Percentiles rank a stretch among this genome's conserved stretches.
Evolutionary conservation across 352 stramenopile genomes (phyloP).

Genomic region (Salisapilia sapeloensis): DNA sequence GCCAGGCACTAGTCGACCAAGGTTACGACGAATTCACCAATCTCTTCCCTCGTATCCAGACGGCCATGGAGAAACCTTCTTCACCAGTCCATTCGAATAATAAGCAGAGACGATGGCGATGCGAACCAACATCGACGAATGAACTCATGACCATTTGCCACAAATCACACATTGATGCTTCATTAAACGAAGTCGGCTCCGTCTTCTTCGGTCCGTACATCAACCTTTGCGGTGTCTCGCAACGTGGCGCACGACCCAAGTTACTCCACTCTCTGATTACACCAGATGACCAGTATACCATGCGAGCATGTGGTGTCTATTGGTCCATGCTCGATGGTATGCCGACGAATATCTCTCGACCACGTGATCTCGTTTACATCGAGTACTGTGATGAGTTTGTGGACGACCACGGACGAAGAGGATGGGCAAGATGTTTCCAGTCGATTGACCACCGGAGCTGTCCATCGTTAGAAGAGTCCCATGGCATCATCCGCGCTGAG

Average conservation of each 20-base stretch:
- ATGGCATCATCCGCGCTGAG: slow-evolving; percentile 33
- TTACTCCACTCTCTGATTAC: slow-evolving; percentile 31
- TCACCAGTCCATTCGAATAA: too few species aligned
- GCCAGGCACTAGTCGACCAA: too few species aligned
- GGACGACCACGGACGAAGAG: slow-evolving; percentile 24
- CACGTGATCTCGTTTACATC: slow-evolving; percentile 41
- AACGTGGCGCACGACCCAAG: slow-evolving; percentile 39
- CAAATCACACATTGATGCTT: slow-evolving; percentile 23
- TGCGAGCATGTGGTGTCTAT: slow-evolving; percentile 28
- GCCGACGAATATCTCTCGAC: slow-evolving; percentile 32
- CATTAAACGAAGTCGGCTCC: slow-evolving; percentile 28
- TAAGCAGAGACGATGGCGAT: too few species aligned
- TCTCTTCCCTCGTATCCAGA: too few species aligned
- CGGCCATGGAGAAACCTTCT: too few species aligned
- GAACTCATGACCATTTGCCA: too few species aligned
- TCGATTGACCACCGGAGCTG: slow-evolving; percentile 50
- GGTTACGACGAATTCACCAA: too few species aligned
- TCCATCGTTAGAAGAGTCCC: slow-evolving; percentile 22
- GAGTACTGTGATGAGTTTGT: slow-evolving; percentile 55
- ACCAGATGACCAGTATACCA: slow-evolving; percentile 21
- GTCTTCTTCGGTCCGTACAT: too few species aligned
- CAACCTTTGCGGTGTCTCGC: too few species aligned
- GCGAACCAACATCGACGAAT: too few species aligned
- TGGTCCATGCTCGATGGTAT: slow-evolving; percentile 56
- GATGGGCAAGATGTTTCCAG: slow-evolving; percentile 42